These are phyloP conservation scores for Neurospora cerealis DNA, from an alignment of 495 filamentous ascomycete species.

Conservation along the genomic window DNA sequence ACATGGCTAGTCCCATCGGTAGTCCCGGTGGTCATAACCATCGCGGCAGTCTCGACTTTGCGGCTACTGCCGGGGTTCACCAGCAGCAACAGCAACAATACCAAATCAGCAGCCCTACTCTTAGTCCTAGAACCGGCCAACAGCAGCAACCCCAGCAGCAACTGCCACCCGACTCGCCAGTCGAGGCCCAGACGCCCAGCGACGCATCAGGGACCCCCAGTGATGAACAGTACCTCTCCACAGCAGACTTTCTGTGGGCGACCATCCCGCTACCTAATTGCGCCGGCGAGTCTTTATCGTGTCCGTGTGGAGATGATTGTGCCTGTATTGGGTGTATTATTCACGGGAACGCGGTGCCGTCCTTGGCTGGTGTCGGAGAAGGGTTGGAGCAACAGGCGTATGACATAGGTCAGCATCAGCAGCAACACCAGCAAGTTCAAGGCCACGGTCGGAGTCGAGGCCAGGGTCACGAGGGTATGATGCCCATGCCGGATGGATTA, in stretches of 20 bases:
- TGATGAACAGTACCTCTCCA: conserved; percentile 35
- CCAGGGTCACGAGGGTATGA: background rate
- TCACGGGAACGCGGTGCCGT: background rate
- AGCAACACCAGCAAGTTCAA: background rate
- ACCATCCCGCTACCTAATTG: conserved; percentile 28
- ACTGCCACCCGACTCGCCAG: conserved; percentile 10
- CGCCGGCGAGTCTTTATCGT: conserved; percentile 31
- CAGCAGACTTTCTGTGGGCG: conserved; percentile 40
- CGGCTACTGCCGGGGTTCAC: background rate
- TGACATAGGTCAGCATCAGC: background rate
- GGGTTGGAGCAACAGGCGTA: background rate
- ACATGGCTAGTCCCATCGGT: background rate
- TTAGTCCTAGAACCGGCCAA: background rate
- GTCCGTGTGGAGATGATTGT: conserved; percentile 45
- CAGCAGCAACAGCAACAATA: background rate
- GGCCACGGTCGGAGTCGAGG: background rate
- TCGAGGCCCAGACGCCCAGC: conserved; percentile 24
- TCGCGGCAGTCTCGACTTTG: background rate
- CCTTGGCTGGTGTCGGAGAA: background rate
- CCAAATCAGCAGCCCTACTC: background rate
- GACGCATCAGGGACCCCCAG: conserved; percentile 24
- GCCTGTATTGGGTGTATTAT: conserved; percentile 38
- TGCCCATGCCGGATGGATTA: background rate
- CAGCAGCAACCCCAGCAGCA: conserved; percentile 5
- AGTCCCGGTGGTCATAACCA: background rate